Percentiles rank a stretch among this genome's conserved stretches.
These are phyloP conservation scores for Cyberlindnera xishuangbannaensis DNA, from an alignment of 805 yeast species.

Conservation along the genomic window DNA sequence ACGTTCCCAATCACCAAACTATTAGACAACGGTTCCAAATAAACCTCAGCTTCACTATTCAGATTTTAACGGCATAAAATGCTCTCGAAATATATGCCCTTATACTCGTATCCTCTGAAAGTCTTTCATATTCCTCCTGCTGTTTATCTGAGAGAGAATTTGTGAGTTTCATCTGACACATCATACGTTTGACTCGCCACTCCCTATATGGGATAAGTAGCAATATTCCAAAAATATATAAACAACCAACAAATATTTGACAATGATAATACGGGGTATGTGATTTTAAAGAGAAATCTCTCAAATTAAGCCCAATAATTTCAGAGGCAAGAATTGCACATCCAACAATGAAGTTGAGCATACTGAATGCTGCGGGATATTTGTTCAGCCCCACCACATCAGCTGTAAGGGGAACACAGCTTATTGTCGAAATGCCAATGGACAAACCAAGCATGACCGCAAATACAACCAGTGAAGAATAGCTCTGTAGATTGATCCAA, in stretches of 20 bases:
- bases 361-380: constrained; percentile 35
- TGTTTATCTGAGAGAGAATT: constrained; percentile 2
- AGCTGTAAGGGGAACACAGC: constrained; percentile 33
- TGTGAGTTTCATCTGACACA: constrained; percentile 19
- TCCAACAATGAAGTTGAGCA: constrained; percentile 28
- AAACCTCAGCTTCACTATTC: too few species aligned
- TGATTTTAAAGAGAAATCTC: constrained; percentile 21
- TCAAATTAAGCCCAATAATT: constrained; percentile 47
- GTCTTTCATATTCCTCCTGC: neutral
- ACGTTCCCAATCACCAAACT: too few species aligned
- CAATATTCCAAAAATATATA: constrained; percentile 38
- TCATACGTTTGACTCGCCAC: constrained; percentile 39
- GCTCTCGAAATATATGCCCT: constrained; percentile 14
- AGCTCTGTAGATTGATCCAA: constrained; percentile 44
- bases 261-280: constrained; percentile 48
- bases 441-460: constrained; percentile 38
- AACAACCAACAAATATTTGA: constrained; percentile 53
- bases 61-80: constrained; percentile 7
- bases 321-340: constrained; percentile 41
- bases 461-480: constrained; percentile 35
- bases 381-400: constrained; percentile 34
- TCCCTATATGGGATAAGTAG: constrained; percentile 46
- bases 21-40: too few species aligned
- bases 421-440: constrained; percentile 41
- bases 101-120: constrained; percentile 1